Conservation (phyloP, 2,329 filamentous ascomycete genomes). For the Pseudogymnoascus sp. region DNA sequence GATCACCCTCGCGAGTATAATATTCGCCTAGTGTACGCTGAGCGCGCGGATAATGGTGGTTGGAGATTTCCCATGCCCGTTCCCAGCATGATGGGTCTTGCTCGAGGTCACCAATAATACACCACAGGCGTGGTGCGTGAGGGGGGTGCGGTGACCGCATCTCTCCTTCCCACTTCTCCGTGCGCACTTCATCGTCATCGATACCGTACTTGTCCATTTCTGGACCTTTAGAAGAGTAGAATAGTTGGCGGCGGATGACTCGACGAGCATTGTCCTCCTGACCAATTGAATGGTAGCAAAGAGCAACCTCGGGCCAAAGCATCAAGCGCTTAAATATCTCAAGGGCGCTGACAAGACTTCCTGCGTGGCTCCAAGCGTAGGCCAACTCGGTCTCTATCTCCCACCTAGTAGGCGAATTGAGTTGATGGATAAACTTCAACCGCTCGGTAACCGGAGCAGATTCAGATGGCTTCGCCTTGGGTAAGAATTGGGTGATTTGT, state of each 20-base stretch:
- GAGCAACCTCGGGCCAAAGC: conserved; percentile 89
- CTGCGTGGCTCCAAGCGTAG: conserved; percentile 81
- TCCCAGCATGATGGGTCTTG: conserved; percentile 66
- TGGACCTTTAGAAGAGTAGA: conserved; percentile 47
- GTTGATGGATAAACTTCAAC: conserved; percentile 72
- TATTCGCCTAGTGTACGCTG: conserved; percentile 80
- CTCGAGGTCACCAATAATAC: conserved; percentile 87
- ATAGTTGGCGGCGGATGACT: conserved; percentile 72
- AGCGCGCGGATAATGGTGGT: conserved; percentile 71
- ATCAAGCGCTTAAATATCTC: conserved; percentile 92
- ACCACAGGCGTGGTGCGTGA: conserved; percentile 81
- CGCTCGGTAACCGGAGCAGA: conserved; percentile 70
- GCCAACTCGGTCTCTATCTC: conserved; percentile 90
- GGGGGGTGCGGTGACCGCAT: conserved; percentile 63
- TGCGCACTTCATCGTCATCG: conserved; percentile 44
- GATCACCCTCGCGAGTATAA: conserved; percentile 59
- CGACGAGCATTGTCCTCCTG: conserved; percentile 72
- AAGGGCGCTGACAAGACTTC: conserved; percentile 78
- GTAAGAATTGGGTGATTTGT: conserved; percentile 70
- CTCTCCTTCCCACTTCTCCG: conserved; percentile 52
- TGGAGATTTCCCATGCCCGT: conserved; percentile 80
- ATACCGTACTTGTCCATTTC: conserved; percentile 33
- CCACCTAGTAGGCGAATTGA: conserved; percentile 82
- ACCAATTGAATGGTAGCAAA: conserved; percentile 54
- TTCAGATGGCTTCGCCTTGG: conserved; percentile 64